Evolutionary conservation across 148 eudicot genomes (phyloP), one percentile per base, ranked within the genome.

Genomic region (Amaranthus cruentus): DNA sequence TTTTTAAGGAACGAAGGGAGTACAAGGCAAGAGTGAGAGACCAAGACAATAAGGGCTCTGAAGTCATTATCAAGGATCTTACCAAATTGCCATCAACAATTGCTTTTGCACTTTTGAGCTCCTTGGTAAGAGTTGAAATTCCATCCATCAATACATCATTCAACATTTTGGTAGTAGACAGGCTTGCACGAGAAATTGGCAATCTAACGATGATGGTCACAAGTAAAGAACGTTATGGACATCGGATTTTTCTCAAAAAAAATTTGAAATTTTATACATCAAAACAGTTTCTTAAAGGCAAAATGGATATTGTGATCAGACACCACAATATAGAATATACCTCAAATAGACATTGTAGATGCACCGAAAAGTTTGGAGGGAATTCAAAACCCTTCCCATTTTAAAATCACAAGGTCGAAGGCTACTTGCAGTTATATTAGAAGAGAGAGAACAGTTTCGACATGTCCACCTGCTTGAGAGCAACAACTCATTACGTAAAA

Each of bases 361-460:
- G 81, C 96, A 91, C 79, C 81, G 81, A 82, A 91, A 88, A 68
- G 83, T 81, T 77, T 91, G 96, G 75, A 91, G 88, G 64, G 97
- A 82, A 69, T 79, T 83, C 47, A 92, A 78, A 54, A 88, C 87
- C 79, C 75, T 85, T 81, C 97, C 99, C 92, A 90, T 81, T 84
- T 86, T 91, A 75, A 95, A 92, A 78, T 95, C 99, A 87, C 97
- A 95, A 64, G 97, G 97, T 58, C 90, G 86, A 73, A 95, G 81
- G 76, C 87, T 91, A 86, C 88, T 90, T 59, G 97, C 85, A 38
- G 97, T 80, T 57, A 95, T 85, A 86, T 88, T 91, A 78, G 97
- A 87, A 80, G 92, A 81, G 69, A 91, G 48, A 3, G 87, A 69
- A 81, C 90, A 90, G 79, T 73, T 91, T 65, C 90, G 84, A 80